phyloP scores from a whole-genome alignment of 352 stramenopile genomes.

The Aphanomyces stellatus region DNA sequence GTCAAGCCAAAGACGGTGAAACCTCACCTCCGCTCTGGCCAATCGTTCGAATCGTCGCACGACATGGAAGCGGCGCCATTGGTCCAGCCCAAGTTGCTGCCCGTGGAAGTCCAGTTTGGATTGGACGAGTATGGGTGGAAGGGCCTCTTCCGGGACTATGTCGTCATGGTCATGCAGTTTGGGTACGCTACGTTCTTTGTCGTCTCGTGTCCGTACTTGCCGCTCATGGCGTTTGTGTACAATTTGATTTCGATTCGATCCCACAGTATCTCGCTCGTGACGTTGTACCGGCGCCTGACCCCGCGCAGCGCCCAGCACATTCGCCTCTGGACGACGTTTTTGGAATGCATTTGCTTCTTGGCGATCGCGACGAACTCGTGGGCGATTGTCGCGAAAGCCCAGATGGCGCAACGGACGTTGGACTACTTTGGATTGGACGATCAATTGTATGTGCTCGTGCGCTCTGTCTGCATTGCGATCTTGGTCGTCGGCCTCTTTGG shows the following conservation, averaged over 20 bases:
- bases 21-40: neutral
- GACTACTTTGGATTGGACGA: constrained; percentile 40
- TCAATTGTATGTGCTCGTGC: constrained; percentile 36
- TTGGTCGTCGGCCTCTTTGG: constrained; percentile 46
- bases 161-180: constrained; percentile 87
- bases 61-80: neutral
- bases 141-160: constrained; percentile 89
- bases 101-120: constrained; percentile 14
- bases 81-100: neutral
- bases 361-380: constrained; percentile 90
- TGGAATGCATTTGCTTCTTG: constrained; percentile 83
- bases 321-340: constrained; percentile 88
- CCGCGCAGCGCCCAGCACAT: constrained; percentile 82
- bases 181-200: constrained; percentile 88
- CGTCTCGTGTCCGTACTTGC: constrained; percentile 88
- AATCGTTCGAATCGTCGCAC: neutral
- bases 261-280: constrained; percentile 81
- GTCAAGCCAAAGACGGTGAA: neutral
- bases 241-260: constrained; percentile 91
- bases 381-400: constrained; percentile 88
- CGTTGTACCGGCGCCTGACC: constrained; percentile 63
- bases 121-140: constrained; percentile 59
- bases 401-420: constrained; percentile 21
- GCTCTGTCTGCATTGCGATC: constrained; percentile 69
- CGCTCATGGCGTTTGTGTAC: constrained; percentile 86